Conservation (phyloP, 73 alveolate species). For the Paramecium octaurelia region DNA sequence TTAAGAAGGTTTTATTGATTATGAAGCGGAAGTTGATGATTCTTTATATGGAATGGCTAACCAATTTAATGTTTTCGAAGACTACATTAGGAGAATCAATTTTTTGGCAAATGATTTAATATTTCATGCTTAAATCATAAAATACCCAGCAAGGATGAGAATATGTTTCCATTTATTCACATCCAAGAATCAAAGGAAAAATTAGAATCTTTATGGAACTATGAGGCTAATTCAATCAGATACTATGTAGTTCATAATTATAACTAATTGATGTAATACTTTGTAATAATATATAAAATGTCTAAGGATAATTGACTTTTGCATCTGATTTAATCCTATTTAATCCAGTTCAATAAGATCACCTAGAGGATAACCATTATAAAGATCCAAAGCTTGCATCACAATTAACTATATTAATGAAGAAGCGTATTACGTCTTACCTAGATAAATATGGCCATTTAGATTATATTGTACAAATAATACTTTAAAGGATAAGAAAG, state of each 20-base stretch:
- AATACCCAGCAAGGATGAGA: not conserved
- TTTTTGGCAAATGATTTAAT: not conserved
- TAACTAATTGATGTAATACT: not conserved
- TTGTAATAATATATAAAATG: not conserved
- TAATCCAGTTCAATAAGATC: not conserved
- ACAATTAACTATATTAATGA: slow-evolving; percentile 31
- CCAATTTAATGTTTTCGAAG: not conserved
- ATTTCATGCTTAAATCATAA: not conserved
- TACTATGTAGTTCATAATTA: not conserved
- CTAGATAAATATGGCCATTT: not conserved
- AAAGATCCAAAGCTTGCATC: not conserved
- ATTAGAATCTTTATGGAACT: not conserved
- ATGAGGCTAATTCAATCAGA: not conserved
- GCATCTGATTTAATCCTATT: not conserved
- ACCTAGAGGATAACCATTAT: not conserved
- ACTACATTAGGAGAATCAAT: not conserved
- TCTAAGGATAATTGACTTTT: not conserved
- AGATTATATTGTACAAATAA: not conserved
- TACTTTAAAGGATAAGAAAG: not conserved
- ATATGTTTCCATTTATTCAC: not conserved
- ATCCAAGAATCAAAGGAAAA: not conserved
- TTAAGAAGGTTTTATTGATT: not conserved
- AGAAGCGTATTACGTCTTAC: not conserved
- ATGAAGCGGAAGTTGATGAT: not conserved
- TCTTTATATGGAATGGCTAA: not conserved